These are phyloP conservation scores for Xerocomus spinulosus DNA, from an alignment of 768 basidiomycete genomes.

Conservation along the genomic window DNA sequence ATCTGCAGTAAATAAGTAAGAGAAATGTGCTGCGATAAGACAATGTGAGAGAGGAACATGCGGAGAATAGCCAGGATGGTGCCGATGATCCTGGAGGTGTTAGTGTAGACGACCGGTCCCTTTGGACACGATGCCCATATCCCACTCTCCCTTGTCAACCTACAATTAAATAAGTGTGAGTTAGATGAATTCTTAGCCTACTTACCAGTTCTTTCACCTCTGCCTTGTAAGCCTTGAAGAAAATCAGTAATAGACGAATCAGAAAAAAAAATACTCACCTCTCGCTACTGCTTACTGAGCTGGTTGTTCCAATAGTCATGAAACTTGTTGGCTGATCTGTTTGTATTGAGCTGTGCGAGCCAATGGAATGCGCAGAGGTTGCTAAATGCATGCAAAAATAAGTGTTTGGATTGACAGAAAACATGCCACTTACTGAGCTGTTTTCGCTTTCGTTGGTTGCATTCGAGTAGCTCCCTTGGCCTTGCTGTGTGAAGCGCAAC, in stretches of 20 bases:
- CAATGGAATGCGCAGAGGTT: constrained; percentile 1
- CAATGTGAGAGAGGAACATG: too few species aligned
- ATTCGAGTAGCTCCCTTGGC: not conserved
- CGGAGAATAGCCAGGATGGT: too few species aligned
- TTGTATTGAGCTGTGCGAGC: not conserved
- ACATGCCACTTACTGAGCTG: not conserved
- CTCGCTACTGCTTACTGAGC: not conserved
- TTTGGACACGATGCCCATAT: too few species aligned
- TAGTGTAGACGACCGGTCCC: too few species aligned
- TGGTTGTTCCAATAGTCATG: not conserved
- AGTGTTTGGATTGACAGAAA: not conserved
- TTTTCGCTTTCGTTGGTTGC: not conserved
- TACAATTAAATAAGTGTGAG: too few species aligned
- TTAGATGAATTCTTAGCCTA: too few species aligned
- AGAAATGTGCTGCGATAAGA: too few species aligned
- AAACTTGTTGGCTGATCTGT: not conserved
- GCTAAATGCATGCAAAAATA: not conserved
- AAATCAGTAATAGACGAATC: not conserved
- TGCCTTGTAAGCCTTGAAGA: not conserved
- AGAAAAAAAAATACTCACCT: not conserved
- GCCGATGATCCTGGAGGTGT: too few species aligned
- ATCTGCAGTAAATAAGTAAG: too few species aligned
- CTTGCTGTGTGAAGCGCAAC: too few species aligned
- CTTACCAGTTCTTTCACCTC: too few species aligned
- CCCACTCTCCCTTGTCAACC: too few species aligned